Evolutionary conservation across 805 yeast genomes (phyloP), one percentile per base, ranked within the genome.

Genomic region (Starmerella kuoi): DNA sequence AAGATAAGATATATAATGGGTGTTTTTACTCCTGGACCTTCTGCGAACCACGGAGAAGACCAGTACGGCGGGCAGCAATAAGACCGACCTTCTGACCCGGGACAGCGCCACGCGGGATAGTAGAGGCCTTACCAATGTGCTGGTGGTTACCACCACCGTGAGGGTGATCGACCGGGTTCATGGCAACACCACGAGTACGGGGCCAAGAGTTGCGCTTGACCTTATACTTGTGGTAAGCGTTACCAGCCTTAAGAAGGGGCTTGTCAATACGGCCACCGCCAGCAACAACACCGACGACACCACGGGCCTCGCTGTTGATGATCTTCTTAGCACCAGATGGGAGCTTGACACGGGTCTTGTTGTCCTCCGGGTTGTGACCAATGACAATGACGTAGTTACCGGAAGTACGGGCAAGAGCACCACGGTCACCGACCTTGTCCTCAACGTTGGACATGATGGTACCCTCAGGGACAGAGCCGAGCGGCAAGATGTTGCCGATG

Each of bases 71-170:
- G 70, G 98, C 98, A 65, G 98, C 98, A 70, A 88, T 91, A 69
- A 88, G 85, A 88, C 98, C 98, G 69, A 93, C 94, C 93, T 88
- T 88, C 78, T 88, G 98, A 84, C 98, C 98, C 65, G 98, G 76
- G 69, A 88, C 97, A 59, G 97, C 96, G 72, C 94, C 94, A 82
- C 97, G 85, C 61, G 94, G 80, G 64, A 88, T 88, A 65, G 97
- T 88, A 63, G 97, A 88, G 65, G 97, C 96, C 79, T 88, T 88
- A 86, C 97, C 97, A 76, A 87, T 88, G 73, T 88, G 97, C 78
- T 88, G 97, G 74, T 88, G 97, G 95, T 87, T 87, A 88, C 98
- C 98, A 88, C 98, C 97, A 84, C 98, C 98, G 73, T 88, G 98
- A 70, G 98, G 98, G 78, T 88, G 98, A 71, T 88, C 98, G 70